A percentile compares a stretch with the other conserved stretches of the same genome.
Conservation (phyloP, 306 rosid species). For the Herpetospermum pedunculosum region DNA sequence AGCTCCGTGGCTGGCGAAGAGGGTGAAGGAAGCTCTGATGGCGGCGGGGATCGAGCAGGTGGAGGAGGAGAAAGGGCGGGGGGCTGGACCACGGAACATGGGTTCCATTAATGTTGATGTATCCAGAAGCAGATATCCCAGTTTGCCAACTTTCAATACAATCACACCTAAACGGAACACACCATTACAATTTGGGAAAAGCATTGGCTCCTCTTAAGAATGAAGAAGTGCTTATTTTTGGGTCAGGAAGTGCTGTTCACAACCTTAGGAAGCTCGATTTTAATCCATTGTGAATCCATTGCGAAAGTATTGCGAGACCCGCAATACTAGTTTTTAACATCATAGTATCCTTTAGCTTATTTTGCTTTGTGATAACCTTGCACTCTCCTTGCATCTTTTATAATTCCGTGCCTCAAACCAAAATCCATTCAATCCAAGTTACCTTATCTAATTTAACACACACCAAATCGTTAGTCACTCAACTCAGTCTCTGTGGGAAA, state of each 20-base stretch:
- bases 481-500: too few relatives aligned
- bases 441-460: too few relatives aligned
- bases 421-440: too few relatives aligned
- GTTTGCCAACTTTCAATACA: slow-evolving; percentile 77
- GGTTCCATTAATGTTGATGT: slow-evolving; percentile 77
- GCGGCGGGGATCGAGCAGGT: slow-evolving; percentile 32
- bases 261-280: slow-evolving; percentile 31
- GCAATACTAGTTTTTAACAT: too few relatives aligned
- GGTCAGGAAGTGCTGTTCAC: slow-evolving; percentile 75
- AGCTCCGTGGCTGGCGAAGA: slow-evolving; percentile 47
- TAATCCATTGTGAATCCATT: too few relatives aligned
- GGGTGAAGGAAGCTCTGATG: slow-evolving; percentile 55
- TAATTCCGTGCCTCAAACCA: too few relatives aligned
- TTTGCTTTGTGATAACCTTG: too few relatives aligned
- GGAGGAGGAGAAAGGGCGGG: slow-evolving; percentile 41
- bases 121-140: slow-evolving; percentile 74
- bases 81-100: slow-evolving; percentile 93
- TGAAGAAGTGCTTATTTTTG: slow-evolving; percentile 60
- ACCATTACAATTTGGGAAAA: slow-evolving; percentile 59
- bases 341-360: too few relatives aligned
- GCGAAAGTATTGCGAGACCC: too few relatives aligned
- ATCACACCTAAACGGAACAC: slow-evolving; percentile 31
- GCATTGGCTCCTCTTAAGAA: slow-evolving; percentile 72
- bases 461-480: too few relatives aligned
- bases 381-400: too few relatives aligned